These are phyloP conservation scores for Clonostachys rosea DNA, from an alignment of 2,329 filamentous ascomycete species.

Conservation along the genomic window DNA sequence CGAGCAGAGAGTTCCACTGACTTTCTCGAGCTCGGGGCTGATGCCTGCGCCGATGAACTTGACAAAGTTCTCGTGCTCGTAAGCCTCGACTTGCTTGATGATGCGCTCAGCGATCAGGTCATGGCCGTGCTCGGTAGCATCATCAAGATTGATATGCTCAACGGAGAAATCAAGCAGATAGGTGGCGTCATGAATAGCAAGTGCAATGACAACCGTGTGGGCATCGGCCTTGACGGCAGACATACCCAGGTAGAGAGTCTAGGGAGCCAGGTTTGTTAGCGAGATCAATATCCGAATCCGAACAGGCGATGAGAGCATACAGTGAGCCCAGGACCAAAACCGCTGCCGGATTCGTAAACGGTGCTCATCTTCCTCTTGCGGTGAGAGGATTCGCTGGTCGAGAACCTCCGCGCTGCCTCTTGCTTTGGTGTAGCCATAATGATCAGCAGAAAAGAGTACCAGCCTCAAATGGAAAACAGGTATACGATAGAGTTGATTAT, in stretches of 20 bases:
- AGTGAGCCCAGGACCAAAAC: slow-evolving; percentile 38
- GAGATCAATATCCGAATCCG: neutral
- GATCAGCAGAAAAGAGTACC: too few species aligned
- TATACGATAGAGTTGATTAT: too few species aligned
- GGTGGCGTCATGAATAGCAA: slow-evolving; percentile 69
- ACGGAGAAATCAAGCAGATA: slow-evolving; percentile 72
- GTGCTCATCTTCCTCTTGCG: slow-evolving; percentile 41
- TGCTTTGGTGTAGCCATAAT: neutral
- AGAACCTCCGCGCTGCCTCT: slow-evolving; percentile 21
- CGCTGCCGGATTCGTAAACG: slow-evolving; percentile 33
- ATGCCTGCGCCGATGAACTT: slow-evolving; percentile 76
- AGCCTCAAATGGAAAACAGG: too few species aligned
- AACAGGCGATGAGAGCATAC: slow-evolving; percentile 18
- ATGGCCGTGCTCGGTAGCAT: slow-evolving; percentile 17
- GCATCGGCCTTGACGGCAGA: slow-evolving; percentile 48
- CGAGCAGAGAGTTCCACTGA: slow-evolving; percentile 62
- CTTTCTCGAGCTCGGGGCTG: slow-evolving; percentile 50
- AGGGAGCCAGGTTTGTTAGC: neutral
- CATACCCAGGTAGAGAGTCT: slow-evolving; percentile 60
- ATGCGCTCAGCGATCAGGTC: slow-evolving; percentile 56
- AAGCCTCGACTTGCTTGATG: slow-evolving; percentile 48
- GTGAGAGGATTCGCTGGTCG: slow-evolving; percentile 36
- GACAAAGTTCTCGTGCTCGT: slow-evolving; percentile 60
- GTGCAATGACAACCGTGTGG: slow-evolving; percentile 51
- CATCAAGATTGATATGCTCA: slow-evolving; percentile 41